Conservation (phyloP, 176 grass and related monocot species). For the Aegilops umbellulata region DNA sequence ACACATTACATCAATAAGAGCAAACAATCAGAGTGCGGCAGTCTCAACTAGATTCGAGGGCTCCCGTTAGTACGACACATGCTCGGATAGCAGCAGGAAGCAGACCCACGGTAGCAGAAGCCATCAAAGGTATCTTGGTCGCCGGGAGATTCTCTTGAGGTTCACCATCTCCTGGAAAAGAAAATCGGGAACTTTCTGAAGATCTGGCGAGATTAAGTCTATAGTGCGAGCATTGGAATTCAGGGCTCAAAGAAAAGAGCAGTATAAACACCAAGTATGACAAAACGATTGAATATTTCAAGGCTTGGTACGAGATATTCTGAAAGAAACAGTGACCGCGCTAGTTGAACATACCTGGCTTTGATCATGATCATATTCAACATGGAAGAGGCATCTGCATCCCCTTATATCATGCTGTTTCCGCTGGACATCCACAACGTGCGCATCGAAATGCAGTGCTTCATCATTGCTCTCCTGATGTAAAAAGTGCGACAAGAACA, state of each 20-base stretch:
- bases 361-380: conserved; percentile 80
- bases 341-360: conserved; percentile 53
- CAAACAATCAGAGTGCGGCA: not conserved
- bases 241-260: not conserved
- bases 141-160: conserved; percentile 57
- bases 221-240: not conserved
- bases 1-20: conserved; percentile 3
- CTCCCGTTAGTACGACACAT: conserved; percentile 12
- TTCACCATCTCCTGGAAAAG: conserved; percentile 57
- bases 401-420: conserved; percentile 94
- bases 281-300: not conserved
- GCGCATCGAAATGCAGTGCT: conserved; percentile 86
- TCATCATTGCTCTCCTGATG: conserved; percentile 68
- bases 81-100: not conserved
- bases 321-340: not conserved
- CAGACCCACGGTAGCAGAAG: not conserved
- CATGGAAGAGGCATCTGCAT: conserved; percentile 79
- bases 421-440: conserved; percentile 63
- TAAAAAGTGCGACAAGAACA: conserved; percentile 18
- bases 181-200: not conserved
- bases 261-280: not conserved
- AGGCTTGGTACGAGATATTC: not conserved
- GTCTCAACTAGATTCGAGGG: not conserved
- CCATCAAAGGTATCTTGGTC: conserved; percentile 46
- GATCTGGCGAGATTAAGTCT: not conserved